Evolutionary conservation across 441 rosid species (phyloP).

Genomic region (Hura crepitans): DNA sequence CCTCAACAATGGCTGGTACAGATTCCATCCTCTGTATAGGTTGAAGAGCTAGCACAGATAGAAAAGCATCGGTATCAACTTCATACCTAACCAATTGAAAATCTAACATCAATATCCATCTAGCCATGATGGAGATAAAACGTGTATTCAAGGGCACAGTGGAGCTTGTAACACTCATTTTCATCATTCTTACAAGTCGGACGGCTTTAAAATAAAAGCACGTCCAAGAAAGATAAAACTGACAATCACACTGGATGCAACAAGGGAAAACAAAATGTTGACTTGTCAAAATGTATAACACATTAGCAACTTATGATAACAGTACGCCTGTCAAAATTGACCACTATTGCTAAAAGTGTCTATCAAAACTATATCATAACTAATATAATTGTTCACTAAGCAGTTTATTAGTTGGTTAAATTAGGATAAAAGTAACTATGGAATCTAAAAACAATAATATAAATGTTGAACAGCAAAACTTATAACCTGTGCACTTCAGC

Average conservation of each 20-base stretch:
- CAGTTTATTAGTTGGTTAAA: neutral
- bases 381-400: neutral
- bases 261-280: neutral
- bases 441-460: neutral
- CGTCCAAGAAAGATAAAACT: neutral
- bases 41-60: conserved; percentile 93
- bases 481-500: neutral
- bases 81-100: conserved; percentile 61
- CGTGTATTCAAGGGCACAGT: neutral
- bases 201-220: neutral
- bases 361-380: neutral
- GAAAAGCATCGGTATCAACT: conserved; percentile 87
- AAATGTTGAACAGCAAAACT: neutral
- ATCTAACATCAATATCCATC: conserved; percentile 30
- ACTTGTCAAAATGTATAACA: no score
- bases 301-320: neutral
- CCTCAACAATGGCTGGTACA: conserved; percentile 94
- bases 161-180: neutral
- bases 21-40: conserved; percentile 64
- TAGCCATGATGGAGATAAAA: neutral
- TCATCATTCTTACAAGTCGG: neutral
- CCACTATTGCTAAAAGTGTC: no score
- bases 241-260: neutral
- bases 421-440: neutral
- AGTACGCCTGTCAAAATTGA: neutral